Base-by-base conservation (phyloP, 2,329 filamentous ascomycete species). In the Pseudohalonectria lignicola region DNA sequence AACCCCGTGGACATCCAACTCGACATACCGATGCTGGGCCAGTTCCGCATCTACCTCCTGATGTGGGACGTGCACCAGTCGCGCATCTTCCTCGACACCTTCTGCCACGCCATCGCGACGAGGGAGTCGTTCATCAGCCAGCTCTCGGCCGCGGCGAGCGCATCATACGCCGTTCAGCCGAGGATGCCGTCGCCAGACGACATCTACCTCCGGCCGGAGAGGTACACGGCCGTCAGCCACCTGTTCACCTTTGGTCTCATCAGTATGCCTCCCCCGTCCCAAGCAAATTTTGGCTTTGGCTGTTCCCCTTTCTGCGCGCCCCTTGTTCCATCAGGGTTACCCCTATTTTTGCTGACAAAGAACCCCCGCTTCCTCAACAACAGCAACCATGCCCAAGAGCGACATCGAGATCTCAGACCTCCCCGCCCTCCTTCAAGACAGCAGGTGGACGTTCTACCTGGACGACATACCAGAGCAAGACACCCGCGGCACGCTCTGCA, bases 1-100 rank as follows among this genome's bases (percentile, higher is more conserved):
- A 88, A 87, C 49, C 82, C 82, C 0, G 75, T 88, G 31, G 79
- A 87, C 47, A 63, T 87, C 20, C 81, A 88, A 53, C 73, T 86
- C 5, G 83, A 87, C 50, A 83, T 87, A 32, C 83, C 83, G 2
- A 73, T 86, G 57, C 63, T 87, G 5, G 79, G 82, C 19, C 83
- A 88, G 51, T 88, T 87, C 62, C 72, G 80, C 35, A 71, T 86
- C 33, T 86, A 83, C 54, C 69, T 87, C 43, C 71, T 88, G 43
- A 71, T 76, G 43, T 75, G 73, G 50, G 68, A 84, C 48, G 64
- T 85, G 2, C 63, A 67, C 39, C 55, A 66, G 23, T 67, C 69
- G 4, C 62, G 61, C 39, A 59, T 62, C 1, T 84, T 84, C 56
- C 62, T 86, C 18, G 62, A 71, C 6, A 65, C 63, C 0, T 66